Conservation (phyloP, 331 rosid genomes). For the Rosa hybrid region DNA sequence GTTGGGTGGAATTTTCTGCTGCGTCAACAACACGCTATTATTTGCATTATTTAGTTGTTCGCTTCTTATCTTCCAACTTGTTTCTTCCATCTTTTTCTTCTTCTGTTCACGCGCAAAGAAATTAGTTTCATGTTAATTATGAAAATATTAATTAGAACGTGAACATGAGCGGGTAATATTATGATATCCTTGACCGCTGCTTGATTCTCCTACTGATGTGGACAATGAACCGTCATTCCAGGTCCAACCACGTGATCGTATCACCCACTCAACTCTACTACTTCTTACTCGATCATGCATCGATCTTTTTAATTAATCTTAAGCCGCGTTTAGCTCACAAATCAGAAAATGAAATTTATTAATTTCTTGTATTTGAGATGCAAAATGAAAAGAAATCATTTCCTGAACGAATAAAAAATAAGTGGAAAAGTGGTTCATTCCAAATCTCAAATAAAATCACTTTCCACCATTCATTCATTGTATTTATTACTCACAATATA, state of each 20-base stretch:
- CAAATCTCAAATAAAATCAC: too few relatives aligned
- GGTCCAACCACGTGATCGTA: constrained; percentile 50
- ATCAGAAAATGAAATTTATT: too few relatives aligned
- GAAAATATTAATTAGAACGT: too few relatives aligned
- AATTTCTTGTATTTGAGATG: too few relatives aligned
- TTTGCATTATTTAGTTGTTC: neutral
- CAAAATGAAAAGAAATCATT: too few relatives aligned
- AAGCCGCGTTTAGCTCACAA: too few relatives aligned
- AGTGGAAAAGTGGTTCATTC: too few relatives aligned
- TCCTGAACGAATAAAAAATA: too few relatives aligned
- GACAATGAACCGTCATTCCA: constrained; percentile 18
- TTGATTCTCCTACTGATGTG: constrained; percentile 24
- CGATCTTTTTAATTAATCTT: too few relatives aligned
- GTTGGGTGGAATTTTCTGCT: constrained; percentile 12
- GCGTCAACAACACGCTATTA: constrained; percentile 31
- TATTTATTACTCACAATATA: too few relatives aligned
- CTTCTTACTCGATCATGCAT: neutral
- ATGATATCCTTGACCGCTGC: constrained; percentile 36
- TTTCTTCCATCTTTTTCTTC: neutral
- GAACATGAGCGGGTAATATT: neutral
- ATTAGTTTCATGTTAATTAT: neutral
- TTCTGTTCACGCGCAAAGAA: constrained; percentile 28
- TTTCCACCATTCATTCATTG: too few relatives aligned
- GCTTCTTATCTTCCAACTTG: constrained; percentile 22
- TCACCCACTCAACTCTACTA: constrained; percentile 9